Conservation (phyloP, 2,329 filamentous ascomycete genomes). For the Trichoderma simmonsii region DNA sequence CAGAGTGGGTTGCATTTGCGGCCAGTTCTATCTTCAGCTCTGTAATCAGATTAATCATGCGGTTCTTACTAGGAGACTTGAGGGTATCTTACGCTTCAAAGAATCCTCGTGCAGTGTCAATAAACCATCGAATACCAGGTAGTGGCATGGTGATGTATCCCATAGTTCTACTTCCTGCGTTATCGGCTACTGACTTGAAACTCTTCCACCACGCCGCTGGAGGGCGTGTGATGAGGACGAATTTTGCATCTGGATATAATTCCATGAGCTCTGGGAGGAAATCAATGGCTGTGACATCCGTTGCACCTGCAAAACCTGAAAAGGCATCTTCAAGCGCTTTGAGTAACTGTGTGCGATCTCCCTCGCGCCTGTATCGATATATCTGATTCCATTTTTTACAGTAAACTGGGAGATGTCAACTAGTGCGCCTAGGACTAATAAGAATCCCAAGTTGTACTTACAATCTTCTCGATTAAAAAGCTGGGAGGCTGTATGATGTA, state of each 20-base stretch:
- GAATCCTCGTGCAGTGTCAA: not conserved
- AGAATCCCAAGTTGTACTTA: not conserved
- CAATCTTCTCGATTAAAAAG: not conserved
- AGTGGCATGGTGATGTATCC: not conserved
- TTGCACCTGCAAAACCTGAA: not conserved
- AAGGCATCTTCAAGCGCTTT: not conserved
- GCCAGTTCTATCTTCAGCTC: not conserved
- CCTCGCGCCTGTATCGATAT: not conserved
- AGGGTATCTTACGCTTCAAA: not conserved
- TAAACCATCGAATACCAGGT: not conserved
- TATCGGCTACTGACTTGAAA: not conserved
- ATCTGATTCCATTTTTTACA: slow-evolving; percentile 4
- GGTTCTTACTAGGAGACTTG: not conserved
- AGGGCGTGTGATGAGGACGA: not conserved
- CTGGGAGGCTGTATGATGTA: not conserved
- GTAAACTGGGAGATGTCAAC: not conserved
- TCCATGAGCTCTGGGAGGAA: not conserved
- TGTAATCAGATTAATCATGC: not conserved
- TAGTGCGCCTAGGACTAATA: not conserved
- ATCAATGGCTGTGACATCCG: not conserved
- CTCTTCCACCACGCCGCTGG: not conserved
- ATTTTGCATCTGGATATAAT: not conserved
- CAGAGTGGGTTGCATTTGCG: not conserved
- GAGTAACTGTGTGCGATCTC: not conserved
- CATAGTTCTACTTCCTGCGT: not conserved